phyloP scores from a whole-genome alignment of 202 grass and related monocot species.

The Schoenoplectus triqueter region DNA sequence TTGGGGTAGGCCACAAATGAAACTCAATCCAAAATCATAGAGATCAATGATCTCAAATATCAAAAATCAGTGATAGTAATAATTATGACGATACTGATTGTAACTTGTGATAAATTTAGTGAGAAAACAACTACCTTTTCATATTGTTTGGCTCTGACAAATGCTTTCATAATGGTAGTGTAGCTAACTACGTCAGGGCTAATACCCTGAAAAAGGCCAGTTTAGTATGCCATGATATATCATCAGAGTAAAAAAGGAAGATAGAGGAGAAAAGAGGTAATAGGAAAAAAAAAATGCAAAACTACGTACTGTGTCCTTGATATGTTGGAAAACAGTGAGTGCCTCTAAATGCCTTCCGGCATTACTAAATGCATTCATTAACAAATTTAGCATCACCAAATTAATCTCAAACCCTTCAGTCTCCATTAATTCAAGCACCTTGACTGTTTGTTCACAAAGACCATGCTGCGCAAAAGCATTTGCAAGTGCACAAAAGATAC shows the following conservation, averaged over 20 bases:
- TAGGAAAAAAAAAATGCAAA: conserved; percentile 11
- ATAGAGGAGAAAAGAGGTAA: background rate
- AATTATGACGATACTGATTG: no score
- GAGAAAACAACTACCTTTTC: conserved; percentile 60
- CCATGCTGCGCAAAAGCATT: conserved; percentile 90
- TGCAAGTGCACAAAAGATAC: conserved; percentile 71
- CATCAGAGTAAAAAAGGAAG: background rate
- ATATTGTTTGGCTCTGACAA: conserved; percentile 82
- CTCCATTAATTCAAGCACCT: conserved; percentile 77
- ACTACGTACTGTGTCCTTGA: conserved; percentile 84
- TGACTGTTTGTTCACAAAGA: conserved; percentile 79
- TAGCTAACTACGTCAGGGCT: conserved; percentile 93
- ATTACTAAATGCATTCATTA: conserved; percentile 89
- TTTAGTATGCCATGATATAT: conserved; percentile 12
- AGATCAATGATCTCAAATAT: no score
- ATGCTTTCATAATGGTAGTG: conserved; percentile 96
- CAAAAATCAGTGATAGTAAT: no score
- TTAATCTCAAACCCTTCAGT: conserved; percentile 87
- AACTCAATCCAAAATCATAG: no score
- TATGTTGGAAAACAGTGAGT: conserved; percentile 82
- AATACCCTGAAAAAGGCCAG: conserved; percentile 54
- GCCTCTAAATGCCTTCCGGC: conserved; percentile 83
- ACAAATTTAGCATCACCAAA: conserved; percentile 92
- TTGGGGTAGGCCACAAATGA: no score
- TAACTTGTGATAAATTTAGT: background rate